Base-by-base conservation (phyloP, 139 green algal genomes). In the Pleodorina starrii region DNA sequence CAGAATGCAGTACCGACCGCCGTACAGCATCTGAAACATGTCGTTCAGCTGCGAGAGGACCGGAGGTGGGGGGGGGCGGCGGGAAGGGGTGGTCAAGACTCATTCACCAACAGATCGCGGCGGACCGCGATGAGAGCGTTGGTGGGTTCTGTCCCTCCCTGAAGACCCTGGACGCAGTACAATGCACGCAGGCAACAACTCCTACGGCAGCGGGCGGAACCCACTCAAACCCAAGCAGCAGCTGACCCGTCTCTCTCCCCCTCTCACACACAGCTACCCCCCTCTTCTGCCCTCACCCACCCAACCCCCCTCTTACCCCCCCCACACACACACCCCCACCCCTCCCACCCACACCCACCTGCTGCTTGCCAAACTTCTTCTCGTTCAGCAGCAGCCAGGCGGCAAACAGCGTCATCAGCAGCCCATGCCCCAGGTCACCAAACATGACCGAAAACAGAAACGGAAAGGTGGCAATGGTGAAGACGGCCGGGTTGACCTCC, bases 361-460 rank as follows among this genome's bases (percentile, higher is more conserved):
- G 72, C 71, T 95, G 90, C 85, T 92, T 94, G 23, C 50, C 82
- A 80, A 99, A 86, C 85, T 94, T 94, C 81, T 96, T 95, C 93
- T 99, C 98, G 29, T 96, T 96, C 29, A 93, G 16, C 10, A 99
- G 87, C 91, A 99, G 80, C 72, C 90, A 97, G 17, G 95, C 38
- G 6, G 95, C 95, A 59, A 96, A 96, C 29, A 95, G 5, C 14
- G 98, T 92, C 95, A 99, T 98, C 10, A 99, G 86, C 38, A 98
- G 71, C 50, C 95, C 98, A 85, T 99, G 98, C 3, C 97, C 98
- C 66, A 99, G 91, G 90, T 99, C 98, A 16, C 98, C 98, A 94
- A 99, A 99, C 98, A 99, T 99, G 92, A 99, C 95, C 29, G 98
- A 97, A 87, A 99, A 99, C 23, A 99, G 93, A 94, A 99, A 99